A percentile compares a stretch with the other conserved stretches of the same genome.
These are phyloP conservation scores for Auriscalpium vulgare DNA, from an alignment of 768 basidiomycete species.

Conservation along the genomic window DNA sequence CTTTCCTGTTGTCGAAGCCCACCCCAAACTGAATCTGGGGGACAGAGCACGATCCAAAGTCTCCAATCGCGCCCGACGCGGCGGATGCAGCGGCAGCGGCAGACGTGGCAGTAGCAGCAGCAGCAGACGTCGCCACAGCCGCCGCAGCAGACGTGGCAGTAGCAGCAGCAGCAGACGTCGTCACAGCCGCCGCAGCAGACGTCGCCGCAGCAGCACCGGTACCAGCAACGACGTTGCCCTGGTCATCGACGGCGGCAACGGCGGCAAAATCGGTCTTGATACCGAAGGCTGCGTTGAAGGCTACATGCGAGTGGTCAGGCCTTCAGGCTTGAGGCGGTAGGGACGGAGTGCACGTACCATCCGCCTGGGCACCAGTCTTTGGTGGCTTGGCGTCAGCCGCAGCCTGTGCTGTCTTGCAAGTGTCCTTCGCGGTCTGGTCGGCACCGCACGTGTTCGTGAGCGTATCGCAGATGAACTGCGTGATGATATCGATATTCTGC, in stretches of 20 bases:
- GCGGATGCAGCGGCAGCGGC: slow-evolving; percentile 6
- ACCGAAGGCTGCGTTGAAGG: slow-evolving; percentile 52
- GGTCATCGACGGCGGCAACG: slow-evolving; percentile 35
- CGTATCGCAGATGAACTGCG: slow-evolving; percentile 48
- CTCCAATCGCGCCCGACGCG: background rate
- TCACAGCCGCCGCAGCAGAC: background rate
- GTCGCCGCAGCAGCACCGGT: slow-evolving; percentile 6
- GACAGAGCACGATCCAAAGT: slow-evolving; percentile 42
- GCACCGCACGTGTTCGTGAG: slow-evolving; percentile 49
- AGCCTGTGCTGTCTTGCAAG: slow-evolving; percentile 34
- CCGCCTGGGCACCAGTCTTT: slow-evolving; percentile 36
- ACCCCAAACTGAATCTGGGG: slow-evolving; percentile 47
- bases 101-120: background rate
- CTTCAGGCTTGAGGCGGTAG: background rate
- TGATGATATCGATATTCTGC: slow-evolving; percentile 50
- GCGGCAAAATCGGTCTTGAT: slow-evolving; percentile 43
- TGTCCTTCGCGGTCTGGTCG: slow-evolving; percentile 42
- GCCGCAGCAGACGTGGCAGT: background rate
- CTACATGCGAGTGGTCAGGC: slow-evolving; percentile 8
- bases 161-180: background rate
- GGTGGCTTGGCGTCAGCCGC: slow-evolving; percentile 19
- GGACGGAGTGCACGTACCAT: slow-evolving; percentile 18
- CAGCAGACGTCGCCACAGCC: background rate
- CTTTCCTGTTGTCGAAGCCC: slow-evolving; percentile 45
- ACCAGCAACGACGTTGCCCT: slow-evolving; percentile 30